phyloP scores from a whole-genome alignment of 1,139 yeast genomes.

The Geotrichum aggregatum region DNA sequence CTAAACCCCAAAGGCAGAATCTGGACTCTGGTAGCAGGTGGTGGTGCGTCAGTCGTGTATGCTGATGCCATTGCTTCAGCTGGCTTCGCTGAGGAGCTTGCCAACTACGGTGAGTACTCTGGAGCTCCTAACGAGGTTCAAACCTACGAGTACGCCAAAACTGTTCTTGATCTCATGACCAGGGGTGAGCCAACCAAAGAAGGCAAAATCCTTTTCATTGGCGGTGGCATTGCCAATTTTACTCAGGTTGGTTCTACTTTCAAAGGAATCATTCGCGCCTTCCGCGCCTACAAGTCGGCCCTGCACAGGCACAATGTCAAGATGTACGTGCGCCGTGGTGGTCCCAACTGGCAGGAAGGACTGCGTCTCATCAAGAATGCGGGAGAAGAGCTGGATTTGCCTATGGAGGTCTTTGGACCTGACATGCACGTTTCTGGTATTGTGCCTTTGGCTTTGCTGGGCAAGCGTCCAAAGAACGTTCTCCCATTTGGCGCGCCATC shows the following conservation, averaged over 20 bases:
- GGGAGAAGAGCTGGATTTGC: constrained; percentile 45
- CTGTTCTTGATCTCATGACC: constrained; percentile 47
- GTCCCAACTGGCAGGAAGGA: constrained; percentile 50
- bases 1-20: constrained; percentile 45
- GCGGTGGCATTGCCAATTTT: constrained; percentile 49
- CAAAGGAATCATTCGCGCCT: constrained; percentile 48
- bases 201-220: constrained; percentile 46
- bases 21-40: constrained; percentile 41
- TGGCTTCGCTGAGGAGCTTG: constrained; percentile 44
- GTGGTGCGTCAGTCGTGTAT: constrained; percentile 44
- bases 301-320: constrained; percentile 43
- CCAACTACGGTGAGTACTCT: constrained; percentile 48
- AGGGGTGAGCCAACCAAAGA: constrained; percentile 42
- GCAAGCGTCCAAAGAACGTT: constrained; percentile 42
- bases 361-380: constrained; percentile 44
- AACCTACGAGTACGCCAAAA: constrained; percentile 48
- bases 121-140: constrained; percentile 45
- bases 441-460: constrained; percentile 43
- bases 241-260: constrained; percentile 48
- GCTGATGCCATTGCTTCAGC: constrained; percentile 49
- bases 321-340: constrained; percentile 47
- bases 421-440: constrained; percentile 49
- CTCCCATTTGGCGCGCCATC: constrained; percentile 40
- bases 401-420: constrained; percentile 49
- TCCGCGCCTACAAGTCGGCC: constrained; percentile 41